Evolutionary conservation across 805 yeast genomes (phyloP), one percentile per base, ranked within the genome.

Genomic region (Pichia deserticola): DNA sequence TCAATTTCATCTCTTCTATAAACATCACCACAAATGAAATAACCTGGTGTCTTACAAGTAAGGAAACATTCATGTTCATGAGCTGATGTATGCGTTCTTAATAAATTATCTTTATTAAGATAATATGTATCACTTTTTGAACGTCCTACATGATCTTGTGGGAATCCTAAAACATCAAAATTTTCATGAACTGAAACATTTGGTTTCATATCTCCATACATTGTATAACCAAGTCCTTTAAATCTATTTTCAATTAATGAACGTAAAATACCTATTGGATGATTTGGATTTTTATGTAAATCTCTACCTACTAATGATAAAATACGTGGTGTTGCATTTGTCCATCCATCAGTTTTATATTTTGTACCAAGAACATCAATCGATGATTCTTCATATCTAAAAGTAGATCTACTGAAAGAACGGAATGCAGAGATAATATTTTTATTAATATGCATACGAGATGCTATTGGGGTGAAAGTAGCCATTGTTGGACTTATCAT

Each of bases 11-110:
- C 99, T 60, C 96, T 77, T 60, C 99, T 77, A 63, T 90, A 93
- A 9, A 93, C 99, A 66, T 93, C 99, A 1, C 98, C 99, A 11
- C 95, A 78, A 43, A 93, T 90, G 55, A 93, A 76, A 66, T 86
- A 93, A 0, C 98, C 98, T 0, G 95, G 89, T 0, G 92, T 82
- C 30, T 75, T 62, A 47, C 81, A 74, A 2, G 67, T 67, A 42
- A 74, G 71, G 67, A 89, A 92, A 61, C 97, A 89, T 60, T 86
- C 89, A 57, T 77, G 79, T 67, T 93, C 99, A 66, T 93, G 99
- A 0, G 99, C 99, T 1, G 97, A 89, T 0, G 99, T 92, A 63
- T 93, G 99, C 0, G 99, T 93, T 60, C 99, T 74, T 52, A 93
- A 69, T 32, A 93, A 71, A 34, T 82, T 71, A 25, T 77, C 76